Evolutionary conservation across 2,329 filamentous ascomycete species (phyloP).

Genomic region (Apiospora marii): DNA sequence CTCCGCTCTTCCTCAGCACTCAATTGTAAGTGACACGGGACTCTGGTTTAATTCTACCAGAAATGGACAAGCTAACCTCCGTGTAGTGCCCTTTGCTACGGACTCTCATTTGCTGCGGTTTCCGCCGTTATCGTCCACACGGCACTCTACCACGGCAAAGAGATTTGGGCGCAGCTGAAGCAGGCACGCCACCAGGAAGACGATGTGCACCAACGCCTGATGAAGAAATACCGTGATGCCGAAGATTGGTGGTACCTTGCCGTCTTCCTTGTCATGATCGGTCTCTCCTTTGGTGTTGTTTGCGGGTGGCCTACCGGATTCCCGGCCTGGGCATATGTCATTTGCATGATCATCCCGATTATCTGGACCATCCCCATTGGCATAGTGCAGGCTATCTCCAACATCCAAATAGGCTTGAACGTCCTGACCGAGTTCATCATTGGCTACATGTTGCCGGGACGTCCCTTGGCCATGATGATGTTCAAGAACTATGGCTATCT

Average conservation of each 20-base stretch:
- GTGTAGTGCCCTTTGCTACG: conserved; percentile 48
- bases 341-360: conserved; percentile 64
- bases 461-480: conserved; percentile 43
- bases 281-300: conserved; percentile 56
- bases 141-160: conserved; percentile 49
- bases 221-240: conserved; percentile 59
- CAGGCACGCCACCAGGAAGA: conserved; percentile 55
- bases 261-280: conserved; percentile 44
- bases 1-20: conserved; percentile 57
- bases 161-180: conserved; percentile 54
- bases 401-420: conserved; percentile 69
- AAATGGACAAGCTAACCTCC: conserved; percentile 17
- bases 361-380: conserved; percentile 68
- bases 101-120: conserved; percentile 62
- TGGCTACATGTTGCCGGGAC: conserved; percentile 43
- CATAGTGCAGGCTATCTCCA: conserved; percentile 68
- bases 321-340: conserved; percentile 64
- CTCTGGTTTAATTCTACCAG: not conserved
- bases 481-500: conserved; percentile 45
- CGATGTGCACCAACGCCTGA: conserved; percentile 60
- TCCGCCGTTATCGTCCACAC: conserved; percentile 51
- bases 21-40: conserved; percentile 21
- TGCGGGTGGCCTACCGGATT: conserved; percentile 63
- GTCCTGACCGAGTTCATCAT: conserved; percentile 45
- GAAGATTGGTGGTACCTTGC: conserved; percentile 63